Conservation (phyloP, 495 filamentous ascomycete species). For the Tuber aestivum region DNA sequence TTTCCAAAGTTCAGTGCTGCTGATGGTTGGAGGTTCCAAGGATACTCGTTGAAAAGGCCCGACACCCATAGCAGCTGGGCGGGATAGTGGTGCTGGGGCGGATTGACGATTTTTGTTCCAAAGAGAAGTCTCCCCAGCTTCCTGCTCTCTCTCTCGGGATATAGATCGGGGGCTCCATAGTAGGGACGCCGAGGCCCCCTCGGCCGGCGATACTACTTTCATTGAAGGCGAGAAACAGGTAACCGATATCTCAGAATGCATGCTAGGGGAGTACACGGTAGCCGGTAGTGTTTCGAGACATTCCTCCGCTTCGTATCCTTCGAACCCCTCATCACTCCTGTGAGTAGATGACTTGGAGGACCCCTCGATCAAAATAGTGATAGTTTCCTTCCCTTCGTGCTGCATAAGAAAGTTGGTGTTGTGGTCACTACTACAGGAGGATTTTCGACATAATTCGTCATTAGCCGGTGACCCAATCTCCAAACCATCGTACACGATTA, state of each 20-base stretch:
- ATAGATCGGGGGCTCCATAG: not conserved
- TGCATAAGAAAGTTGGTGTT: slow-evolving; percentile 8
- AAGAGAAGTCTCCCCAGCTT: not conserved
- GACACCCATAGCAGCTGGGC: not conserved
- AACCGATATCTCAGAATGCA: slow-evolving; percentile 10
- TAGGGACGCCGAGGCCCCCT: not conserved
- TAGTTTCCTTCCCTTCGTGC: not conserved
- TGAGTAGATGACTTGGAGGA: not conserved
- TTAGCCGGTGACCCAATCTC: slow-evolving; percentile 14
- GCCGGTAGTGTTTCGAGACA: slow-evolving; percentile 18
- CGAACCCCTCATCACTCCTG: not conserved
- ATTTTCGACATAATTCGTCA: slow-evolving; percentile 2
- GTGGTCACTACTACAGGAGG: slow-evolving; percentile 18
- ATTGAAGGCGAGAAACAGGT: not conserved
- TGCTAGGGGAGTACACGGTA: slow-evolving; percentile 28
- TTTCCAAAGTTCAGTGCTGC: not conserved
- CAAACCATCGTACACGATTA: slow-evolving; percentile 11
- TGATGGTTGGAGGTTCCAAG: not conserved
- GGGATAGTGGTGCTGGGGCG: not conserved
- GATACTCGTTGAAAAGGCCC: not conserved
- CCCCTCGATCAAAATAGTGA: not conserved
- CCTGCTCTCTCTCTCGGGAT: not conserved
- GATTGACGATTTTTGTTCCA: not conserved
- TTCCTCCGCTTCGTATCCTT: slow-evolving; percentile 3
- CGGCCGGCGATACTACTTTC: not conserved